phyloP scores from a whole-genome alignment of 2,329 filamentous ascomycete species.

The Sphaerostilbella broomeana region DNA sequence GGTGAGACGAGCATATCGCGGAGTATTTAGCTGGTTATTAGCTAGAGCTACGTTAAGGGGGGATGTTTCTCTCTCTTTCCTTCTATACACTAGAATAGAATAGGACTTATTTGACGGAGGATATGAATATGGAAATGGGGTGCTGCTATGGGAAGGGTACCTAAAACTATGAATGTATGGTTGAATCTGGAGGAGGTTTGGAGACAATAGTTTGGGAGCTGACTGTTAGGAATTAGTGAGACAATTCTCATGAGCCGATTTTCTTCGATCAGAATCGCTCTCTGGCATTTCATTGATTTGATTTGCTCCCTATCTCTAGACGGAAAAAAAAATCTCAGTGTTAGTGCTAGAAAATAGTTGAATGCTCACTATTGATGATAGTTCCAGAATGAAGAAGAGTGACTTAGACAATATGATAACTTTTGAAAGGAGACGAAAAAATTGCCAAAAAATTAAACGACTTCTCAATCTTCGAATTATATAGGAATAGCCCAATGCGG shows the following conservation, averaged over 20 bases:
- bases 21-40: too few species aligned
- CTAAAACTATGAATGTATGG: too few species aligned
- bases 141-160: too few species aligned
- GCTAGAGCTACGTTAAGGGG: too few species aligned
- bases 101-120: too few species aligned
- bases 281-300: too few species aligned
- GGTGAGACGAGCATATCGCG: too few species aligned
- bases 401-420: not conserved
- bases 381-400: not conserved
- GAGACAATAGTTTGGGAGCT: not conserved
- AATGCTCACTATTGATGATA: not conserved
- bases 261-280: too few species aligned
- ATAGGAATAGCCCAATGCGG: constrained; percentile 37
- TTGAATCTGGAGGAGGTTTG: not conserved
- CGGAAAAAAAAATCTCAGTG: not conserved
- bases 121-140: too few species aligned
- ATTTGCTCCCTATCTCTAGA: not conserved
- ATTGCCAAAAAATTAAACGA: constrained; percentile 1
- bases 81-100: too few species aligned
- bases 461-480: constrained; percentile 7
- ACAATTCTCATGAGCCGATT: too few species aligned
- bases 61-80: too few species aligned
- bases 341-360: not conserved
- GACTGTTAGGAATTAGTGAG: constrained; percentile 10
- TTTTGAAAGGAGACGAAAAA: not conserved